A percentile compares a stretch with the other conserved stretches of the same genome.
phyloP scores from a whole-genome alignment of 805 yeast species.

The Metschnikowia drakensbergensis region DNA sequence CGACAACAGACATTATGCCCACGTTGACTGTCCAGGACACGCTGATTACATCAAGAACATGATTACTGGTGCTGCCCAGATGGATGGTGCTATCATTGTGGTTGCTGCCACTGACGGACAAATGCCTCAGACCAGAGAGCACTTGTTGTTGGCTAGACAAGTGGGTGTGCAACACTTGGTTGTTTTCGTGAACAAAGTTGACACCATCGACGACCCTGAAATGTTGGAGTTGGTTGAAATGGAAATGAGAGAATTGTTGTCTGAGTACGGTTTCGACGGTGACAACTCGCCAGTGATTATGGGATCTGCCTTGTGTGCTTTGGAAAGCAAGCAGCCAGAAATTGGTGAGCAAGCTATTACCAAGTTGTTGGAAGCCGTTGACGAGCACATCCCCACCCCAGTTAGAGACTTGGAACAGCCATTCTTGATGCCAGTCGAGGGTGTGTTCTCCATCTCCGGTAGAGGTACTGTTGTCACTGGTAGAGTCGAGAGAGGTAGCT shows the following conservation, averaged over 20 bases:
- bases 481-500: slow-evolving; percentile 96
- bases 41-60: slow-evolving; percentile 97
- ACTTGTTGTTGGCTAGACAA: slow-evolving; percentile 95
- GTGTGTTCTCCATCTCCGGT: slow-evolving; percentile 96
- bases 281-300: slow-evolving; percentile 95
- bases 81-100: slow-evolving; percentile 99
- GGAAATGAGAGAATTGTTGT: slow-evolving; percentile 98
- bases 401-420: slow-evolving; percentile 93
- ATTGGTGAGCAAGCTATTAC: slow-evolving; percentile 84
- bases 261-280: slow-evolving; percentile 94
- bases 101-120: slow-evolving; percentile 99
- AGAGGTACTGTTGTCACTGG: slow-evolving; percentile 99
- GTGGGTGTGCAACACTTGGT: slow-evolving; percentile 98
- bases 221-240: slow-evolving; percentile 99
- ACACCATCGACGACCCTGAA: slow-evolving; percentile 96
- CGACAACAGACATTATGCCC: slow-evolving; percentile 91
- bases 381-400: slow-evolving; percentile 94
- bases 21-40: slow-evolving; percentile 98
- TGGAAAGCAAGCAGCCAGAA: slow-evolving; percentile 83
- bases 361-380: slow-evolving; percentile 87
- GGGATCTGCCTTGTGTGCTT: slow-evolving; percentile 98
- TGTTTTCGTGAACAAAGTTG: slow-evolving; percentile 97
- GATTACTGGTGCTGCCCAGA: slow-evolving; percentile 99
- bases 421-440: slow-evolving; percentile 96
- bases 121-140: slow-evolving; percentile 99